Base-by-base conservation (phyloP, 202 grass and related monocot genomes). In the Alloteropsis angusta region DNA sequence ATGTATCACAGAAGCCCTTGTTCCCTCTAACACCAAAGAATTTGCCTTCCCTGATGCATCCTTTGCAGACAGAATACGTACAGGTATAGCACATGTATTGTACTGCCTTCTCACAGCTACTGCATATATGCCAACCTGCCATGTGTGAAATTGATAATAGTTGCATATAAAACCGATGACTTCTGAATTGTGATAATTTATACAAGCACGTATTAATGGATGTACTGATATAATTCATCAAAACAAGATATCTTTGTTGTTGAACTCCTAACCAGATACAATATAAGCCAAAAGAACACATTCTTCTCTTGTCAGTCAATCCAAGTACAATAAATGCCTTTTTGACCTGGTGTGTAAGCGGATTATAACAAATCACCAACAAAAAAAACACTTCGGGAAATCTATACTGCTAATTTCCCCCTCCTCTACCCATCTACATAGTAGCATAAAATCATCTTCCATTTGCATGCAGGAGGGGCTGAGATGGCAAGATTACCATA, bases 101-200 rank as follows among this genome's bases (percentile, higher is more conserved):
- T 30, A 72, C 88, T 79, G 88, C 87, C 81, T 93, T 99, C 82
- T 93, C 82, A 13, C 96, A 99, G 60, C 71, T 91, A 88, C 96
- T 93, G 85, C 96, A 99, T 71, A 99, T 93, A 84, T 99, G 96
- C 96, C 96, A 99, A 30, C 96, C 96, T 99, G 85, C 49, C 50
- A 92, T 79, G 46, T 55, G 59, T 79, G 81, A 62, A 67, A 82
- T 82, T 36, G 44, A 81, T n/a, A 63, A 78, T 75, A 82, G 45
- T 72, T 55, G 75, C 5, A 21, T 65, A 82, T 73, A 14, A 50
- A 82, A 72, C 49, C 22, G 4, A 71, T 64, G 6, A 5, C 4
- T 41, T 72, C 45, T 68, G 0, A 65, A 71, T 43, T 42, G 4
- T 59, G 70, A 38, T 0, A 0, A 28, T 76, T 6, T 1, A 1